These are phyloP conservation scores for Lachnellula hyalina DNA, from an alignment of 2,329 filamentous ascomycete genomes.

Conservation along the genomic window DNA sequence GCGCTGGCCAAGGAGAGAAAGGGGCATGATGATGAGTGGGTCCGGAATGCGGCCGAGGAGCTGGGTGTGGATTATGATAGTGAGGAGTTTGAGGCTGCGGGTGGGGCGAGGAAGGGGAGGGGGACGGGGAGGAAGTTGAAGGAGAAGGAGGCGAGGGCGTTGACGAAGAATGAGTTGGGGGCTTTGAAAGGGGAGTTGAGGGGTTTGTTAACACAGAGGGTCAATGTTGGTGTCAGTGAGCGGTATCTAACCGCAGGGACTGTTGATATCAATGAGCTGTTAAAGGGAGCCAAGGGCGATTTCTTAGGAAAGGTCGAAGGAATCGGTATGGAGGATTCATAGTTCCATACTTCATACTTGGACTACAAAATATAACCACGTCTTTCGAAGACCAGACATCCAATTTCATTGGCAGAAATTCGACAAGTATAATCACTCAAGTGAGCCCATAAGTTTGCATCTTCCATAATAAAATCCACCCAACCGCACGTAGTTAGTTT, in stretches of 20 bases:
- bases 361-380: too few relatives aligned
- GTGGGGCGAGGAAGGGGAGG: slow-evolving; percentile 57
- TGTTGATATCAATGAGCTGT: slow-evolving; percentile 74
- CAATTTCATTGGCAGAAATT: too few relatives aligned
- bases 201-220: slow-evolving; percentile 61
- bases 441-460: too few relatives aligned
- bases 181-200: slow-evolving; percentile 67
- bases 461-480: too few relatives aligned
- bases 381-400: too few relatives aligned
- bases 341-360: neutral
- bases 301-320: slow-evolving; percentile 31
- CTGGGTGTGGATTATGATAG: slow-evolving; percentile 91
- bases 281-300: slow-evolving; percentile 56
- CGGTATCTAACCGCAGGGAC: slow-evolving; percentile 75
- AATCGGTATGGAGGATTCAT: slow-evolving; percentile 29
- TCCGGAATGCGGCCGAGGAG: slow-evolving; percentile 81
- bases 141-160: slow-evolving; percentile 60
- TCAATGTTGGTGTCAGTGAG: slow-evolving; percentile 86
- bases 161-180: slow-evolving; percentile 70
- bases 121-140: slow-evolving; percentile 70
- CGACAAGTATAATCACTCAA: too few relatives aligned
- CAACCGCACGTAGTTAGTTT: too few relatives aligned
- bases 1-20: slow-evolving; percentile 82
- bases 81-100: slow-evolving; percentile 68
- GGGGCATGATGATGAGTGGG: slow-evolving; percentile 76